Evolutionary conservation across 1,139 yeast genomes (phyloP).

Genomic region (Yamadazyma triangularis): DNA sequence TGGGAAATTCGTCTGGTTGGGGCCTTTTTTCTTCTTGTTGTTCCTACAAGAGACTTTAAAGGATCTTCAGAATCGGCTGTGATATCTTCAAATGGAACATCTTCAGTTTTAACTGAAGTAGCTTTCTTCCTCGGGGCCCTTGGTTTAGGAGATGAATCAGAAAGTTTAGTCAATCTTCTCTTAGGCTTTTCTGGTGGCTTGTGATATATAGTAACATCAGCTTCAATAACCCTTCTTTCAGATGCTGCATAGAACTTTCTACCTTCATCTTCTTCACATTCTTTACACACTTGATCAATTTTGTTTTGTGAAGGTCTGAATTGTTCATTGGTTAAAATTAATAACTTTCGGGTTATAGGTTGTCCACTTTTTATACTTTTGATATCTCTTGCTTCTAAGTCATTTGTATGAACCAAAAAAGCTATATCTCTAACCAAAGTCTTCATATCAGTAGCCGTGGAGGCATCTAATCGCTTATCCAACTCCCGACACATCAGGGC

Average conservation of each 20-base stretch:
- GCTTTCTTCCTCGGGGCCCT: too few species aligned
- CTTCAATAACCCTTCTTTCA: constrained; percentile 25
- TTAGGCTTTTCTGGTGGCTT: constrained; percentile 9
- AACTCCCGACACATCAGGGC: constrained; percentile 30
- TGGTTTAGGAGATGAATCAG: too few species aligned
- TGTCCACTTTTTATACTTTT: constrained; percentile 26
- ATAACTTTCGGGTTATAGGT: constrained; percentile 26
- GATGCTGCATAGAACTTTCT: constrained; percentile 7
- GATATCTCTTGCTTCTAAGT: constrained; percentile 26
- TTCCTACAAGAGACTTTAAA: too few species aligned
- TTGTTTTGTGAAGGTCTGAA: constrained; percentile 24
- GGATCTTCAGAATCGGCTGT: too few species aligned
- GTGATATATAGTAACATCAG: constrained; percentile 23
- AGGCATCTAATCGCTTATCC: constrained; percentile 30
- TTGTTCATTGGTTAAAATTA: constrained; percentile 25
- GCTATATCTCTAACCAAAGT: constrained; percentile 46
- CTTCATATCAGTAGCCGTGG: constrained; percentile 42
- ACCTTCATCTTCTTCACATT: constrained; percentile 25
- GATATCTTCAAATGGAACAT: too few species aligned
- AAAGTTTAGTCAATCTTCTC: constrained; percentile 18
- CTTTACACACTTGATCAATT: constrained; percentile 22
- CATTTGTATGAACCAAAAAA: constrained; percentile 17
- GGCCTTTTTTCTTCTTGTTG: too few species aligned
- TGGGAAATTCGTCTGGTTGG: too few species aligned
- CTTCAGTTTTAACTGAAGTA: too few species aligned